Base-by-base conservation (phyloP, 257 asterid species). In the Fraxinus americana region DNA sequence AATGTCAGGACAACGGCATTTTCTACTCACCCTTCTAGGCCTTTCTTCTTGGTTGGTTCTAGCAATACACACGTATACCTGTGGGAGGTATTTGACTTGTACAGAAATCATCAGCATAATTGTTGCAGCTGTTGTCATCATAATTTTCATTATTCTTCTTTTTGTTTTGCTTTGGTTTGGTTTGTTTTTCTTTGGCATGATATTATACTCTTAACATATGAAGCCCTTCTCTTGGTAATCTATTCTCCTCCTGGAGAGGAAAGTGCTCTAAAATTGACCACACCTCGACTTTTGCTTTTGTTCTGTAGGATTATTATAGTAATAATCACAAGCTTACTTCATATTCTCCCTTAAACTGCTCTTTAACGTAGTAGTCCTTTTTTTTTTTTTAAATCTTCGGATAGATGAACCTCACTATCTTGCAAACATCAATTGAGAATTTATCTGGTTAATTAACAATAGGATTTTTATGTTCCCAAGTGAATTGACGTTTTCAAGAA, bases 21-120 rank as follows among this genome's bases (percentile, higher is more conserved):
- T 78, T 89, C 97, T 36, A 73, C 91, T 80, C 98, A 95, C 85
- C 99, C 99, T 67, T 95, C 97, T 77, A 89, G 92, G 85, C 93
- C 98, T 74, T 88, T 93, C 80, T 95, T 95, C 86, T 87, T 95
- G 91, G 99, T 93, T 77, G 99, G 99, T 77, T 95, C 98, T 54
- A 86, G 94, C 89, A 93, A 93, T 77, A 91, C 98, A 35, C 98
- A 92, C 82, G 75, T 89, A 82, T 95, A 95, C 91, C 87, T 95
- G 65, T 95, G 99, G 99, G 96, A 95, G 99, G 99, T 93, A 89
- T 57, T 39, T 48, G 69, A 72, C 61, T 77, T 71, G 21, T 69
- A 32, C 70, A 0, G 70, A 16, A 71, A 48, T 70, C 21, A 70
- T 32, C 25, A 27, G 67, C 39, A 23, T 70, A 27, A 63, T 39